These are phyloP conservation scores for Exsudoporus floridanus DNA, from an alignment of 1,284 basidiomycete species.

Conservation along the genomic window DNA sequence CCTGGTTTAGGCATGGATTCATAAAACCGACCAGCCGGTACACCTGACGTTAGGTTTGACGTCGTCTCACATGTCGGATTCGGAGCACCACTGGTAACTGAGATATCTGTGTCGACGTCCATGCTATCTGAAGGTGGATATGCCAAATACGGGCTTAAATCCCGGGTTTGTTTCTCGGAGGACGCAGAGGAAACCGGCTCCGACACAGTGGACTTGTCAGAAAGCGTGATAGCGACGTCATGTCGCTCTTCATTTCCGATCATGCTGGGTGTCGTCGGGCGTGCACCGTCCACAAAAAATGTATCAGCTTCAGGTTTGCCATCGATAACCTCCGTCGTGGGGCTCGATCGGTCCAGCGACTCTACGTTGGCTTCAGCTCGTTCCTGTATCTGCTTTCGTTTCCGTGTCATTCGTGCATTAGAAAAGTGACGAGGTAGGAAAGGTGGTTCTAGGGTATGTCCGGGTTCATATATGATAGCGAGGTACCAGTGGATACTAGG, in stretches of 20 bases:
- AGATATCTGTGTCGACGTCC: slow-evolving; percentile 27
- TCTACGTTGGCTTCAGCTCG: slow-evolving; percentile 2
- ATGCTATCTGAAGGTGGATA: slow-evolving; percentile 28
- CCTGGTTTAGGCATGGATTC: slow-evolving; percentile 17
- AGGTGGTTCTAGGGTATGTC: slow-evolving; percentile 52
- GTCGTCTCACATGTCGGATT: background rate
- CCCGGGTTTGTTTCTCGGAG: slow-evolving; percentile 9
- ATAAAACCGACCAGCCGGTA: slow-evolving; percentile 38
- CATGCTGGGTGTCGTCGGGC: slow-evolving; percentile 20
- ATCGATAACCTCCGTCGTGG: background rate
- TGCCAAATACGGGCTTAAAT: slow-evolving; percentile 16
- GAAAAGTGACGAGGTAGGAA: slow-evolving; percentile 30
- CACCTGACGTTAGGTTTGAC: slow-evolving; percentile 8
- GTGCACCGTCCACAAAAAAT: slow-evolving; percentile 17
- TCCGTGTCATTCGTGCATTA: slow-evolving; percentile 31
- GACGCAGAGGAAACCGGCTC: slow-evolving; percentile 11
- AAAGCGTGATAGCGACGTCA: slow-evolving; percentile 16
- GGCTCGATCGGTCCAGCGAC: slow-evolving; percentile 1
- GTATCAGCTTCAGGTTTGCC: slow-evolving; percentile 16
- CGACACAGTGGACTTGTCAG: slow-evolving; percentile 19
- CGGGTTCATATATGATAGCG: slow-evolving; percentile 88
- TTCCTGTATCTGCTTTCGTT: slow-evolving; percentile 30
- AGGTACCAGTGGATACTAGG: slow-evolving; percentile 94
- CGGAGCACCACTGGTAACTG: background rate
- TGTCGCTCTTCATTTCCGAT: slow-evolving; percentile 21